Percentiles rank a stretch among this genome's conserved stretches.
phyloP scores from a whole-genome alignment of 768 basidiomycete genomes.

The Phanerodontia chrysosporium region DNA sequence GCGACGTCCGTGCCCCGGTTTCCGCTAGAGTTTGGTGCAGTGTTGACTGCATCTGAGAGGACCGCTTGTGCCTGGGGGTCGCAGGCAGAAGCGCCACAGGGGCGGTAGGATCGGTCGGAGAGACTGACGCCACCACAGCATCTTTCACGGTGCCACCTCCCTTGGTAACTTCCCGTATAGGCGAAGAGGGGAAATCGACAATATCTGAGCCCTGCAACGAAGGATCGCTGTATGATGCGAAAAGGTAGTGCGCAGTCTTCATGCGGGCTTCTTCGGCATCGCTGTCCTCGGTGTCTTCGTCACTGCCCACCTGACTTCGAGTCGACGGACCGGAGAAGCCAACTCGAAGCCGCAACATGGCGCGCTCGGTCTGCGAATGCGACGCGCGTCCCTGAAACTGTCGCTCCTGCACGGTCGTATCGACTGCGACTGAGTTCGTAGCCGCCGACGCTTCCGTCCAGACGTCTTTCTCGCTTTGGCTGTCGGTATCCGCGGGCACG shows the following conservation, averaged over 20 bases:
- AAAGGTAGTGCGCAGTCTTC: slow-evolving; percentile 52
- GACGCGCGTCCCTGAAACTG: slow-evolving; percentile 15
- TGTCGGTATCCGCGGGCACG: background rate
- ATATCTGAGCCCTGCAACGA: background rate
- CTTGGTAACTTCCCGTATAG: background rate
- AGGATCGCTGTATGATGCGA: slow-evolving; percentile 20
- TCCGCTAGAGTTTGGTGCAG: background rate
- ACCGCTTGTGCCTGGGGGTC: background rate
- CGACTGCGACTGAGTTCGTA: too few species aligned
- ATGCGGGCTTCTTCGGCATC: slow-evolving; percentile 46
- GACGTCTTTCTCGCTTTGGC: background rate
- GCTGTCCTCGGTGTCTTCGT: slow-evolving; percentile 39
- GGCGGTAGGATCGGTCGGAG: background rate
- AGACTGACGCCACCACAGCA: background rate
- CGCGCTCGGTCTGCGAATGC: slow-evolving; percentile 13
- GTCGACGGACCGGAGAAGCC: background rate
- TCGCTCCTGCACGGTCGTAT: background rate
- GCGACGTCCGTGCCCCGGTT: background rate
- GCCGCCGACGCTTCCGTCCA: background rate
- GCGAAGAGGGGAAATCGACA: background rate
- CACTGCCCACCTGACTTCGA: slow-evolving; percentile 30
- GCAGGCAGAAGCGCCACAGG: background rate
- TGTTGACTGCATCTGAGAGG: background rate
- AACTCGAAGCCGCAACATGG: slow-evolving; percentile 13
- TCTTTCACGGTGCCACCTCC: background rate